These are phyloP conservation scores for Corrigiola litoralis DNA, from an alignment of 179 eudicot genomes.

Conservation along the genomic window DNA sequence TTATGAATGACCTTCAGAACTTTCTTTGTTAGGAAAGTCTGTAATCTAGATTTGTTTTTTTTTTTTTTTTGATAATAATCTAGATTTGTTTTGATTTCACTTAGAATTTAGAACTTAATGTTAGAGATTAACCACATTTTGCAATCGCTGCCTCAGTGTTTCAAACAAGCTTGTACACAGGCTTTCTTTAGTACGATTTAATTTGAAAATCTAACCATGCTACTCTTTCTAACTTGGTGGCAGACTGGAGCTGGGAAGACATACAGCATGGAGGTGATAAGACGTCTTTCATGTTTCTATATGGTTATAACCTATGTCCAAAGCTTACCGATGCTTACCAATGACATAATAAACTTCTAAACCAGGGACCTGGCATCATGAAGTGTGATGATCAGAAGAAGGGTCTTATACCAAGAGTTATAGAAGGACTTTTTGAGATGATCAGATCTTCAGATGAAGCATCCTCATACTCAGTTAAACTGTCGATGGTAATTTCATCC, in stretches of 20 bases:
- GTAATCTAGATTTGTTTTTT: background rate
- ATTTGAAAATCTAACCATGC: background rate
- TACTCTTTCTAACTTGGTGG: conserved; percentile 14
- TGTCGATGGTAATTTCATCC: conserved; percentile 68
- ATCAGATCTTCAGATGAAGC: conserved; percentile 36
- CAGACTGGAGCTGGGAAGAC: conserved; percentile 99
- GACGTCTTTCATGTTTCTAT: background rate
- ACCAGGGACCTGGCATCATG: conserved; percentile 69
- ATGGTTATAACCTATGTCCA: background rate
- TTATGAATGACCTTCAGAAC: background rate
- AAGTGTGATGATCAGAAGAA: conserved; percentile 54
- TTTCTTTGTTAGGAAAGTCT: background rate
- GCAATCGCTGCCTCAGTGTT: background rate
- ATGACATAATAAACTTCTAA: conserved; percentile 7
- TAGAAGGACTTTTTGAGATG: conserved; percentile 58
- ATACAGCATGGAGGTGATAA: conserved; percentile 84
- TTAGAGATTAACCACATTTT: background rate
- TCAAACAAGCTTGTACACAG: background rate
- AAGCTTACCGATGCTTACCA: no score
- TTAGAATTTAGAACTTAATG: background rate
- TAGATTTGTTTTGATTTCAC: background rate
- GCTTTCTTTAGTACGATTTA: background rate
- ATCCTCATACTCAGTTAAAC: conserved; percentile 45
- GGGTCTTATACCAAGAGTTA: conserved; percentile 81
- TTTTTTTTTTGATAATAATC: no score